These are phyloP conservation scores for Pharnaceum exiguum DNA, from an alignment of 148 eudicot genomes.

Conservation along the genomic window DNA sequence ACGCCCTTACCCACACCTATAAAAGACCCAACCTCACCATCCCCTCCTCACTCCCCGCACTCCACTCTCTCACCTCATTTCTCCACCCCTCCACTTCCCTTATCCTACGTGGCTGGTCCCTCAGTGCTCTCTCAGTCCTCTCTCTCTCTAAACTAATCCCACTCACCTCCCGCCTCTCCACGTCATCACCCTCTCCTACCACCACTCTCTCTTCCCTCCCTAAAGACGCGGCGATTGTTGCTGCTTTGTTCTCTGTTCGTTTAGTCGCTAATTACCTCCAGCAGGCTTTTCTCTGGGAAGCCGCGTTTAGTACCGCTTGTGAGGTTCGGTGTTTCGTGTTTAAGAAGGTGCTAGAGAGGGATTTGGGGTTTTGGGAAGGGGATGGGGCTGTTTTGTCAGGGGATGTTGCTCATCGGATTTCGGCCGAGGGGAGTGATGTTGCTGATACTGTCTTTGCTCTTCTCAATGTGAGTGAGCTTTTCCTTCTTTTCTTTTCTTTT, in stretches of 20 bases:
- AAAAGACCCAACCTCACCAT: conserved; percentile 1
- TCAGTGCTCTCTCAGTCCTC: conserved; percentile 60
- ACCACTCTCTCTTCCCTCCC: no score
- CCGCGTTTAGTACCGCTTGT: conserved; percentile 52
- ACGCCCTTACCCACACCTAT: conserved; percentile 15
- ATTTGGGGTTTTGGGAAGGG: conserved; percentile 78
- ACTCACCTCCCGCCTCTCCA: no score
- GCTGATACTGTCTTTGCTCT: conserved; percentile 75
- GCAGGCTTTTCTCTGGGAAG: conserved; percentile 80
- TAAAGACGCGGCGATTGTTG: conserved; percentile 49
- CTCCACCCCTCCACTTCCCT: conserved; percentile 45
- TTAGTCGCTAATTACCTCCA: conserved; percentile 57
- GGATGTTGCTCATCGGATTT: conserved; percentile 78
- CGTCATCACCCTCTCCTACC: no score
- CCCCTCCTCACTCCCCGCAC: conserved; percentile 2
- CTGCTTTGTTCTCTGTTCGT: conserved; percentile 37
- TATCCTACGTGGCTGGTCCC: conserved; percentile 65
- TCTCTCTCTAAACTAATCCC: conserved; percentile 74
- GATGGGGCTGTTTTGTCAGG: conserved; percentile 44
- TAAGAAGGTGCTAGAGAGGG: conserved; percentile 68
- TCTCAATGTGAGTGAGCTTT: conserved; percentile 51
- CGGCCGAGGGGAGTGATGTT: conserved; percentile 75
- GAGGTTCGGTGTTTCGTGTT: conserved; percentile 61
- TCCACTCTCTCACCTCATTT: conserved; percentile 27
- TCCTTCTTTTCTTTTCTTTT: neutral